Evolutionary conservation across 768 basidiomycete genomes (phyloP).

Genomic region (Naganishia onofrii): DNA sequence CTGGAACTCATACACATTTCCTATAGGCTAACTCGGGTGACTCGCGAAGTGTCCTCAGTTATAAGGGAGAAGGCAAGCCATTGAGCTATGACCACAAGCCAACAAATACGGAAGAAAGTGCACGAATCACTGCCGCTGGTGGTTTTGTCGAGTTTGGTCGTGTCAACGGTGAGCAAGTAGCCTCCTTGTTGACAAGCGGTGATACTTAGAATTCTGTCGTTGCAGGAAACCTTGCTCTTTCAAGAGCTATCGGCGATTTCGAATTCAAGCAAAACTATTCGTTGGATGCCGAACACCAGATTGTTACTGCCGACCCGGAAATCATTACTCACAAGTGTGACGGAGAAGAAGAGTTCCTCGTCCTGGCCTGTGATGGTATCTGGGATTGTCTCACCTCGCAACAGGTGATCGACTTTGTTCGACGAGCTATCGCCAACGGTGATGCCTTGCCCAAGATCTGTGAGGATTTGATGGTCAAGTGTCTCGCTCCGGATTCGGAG

Average conservation of each 20-base stretch:
- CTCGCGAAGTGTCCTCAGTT: conserved; percentile 80
- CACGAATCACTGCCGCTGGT: conserved; percentile 82
- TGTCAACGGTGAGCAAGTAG: conserved; percentile 71
- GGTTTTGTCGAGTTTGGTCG: conserved; percentile 95
- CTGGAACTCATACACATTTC: neutral
- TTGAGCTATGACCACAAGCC: conserved; percentile 97
- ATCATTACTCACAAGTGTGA: conserved; percentile 75
- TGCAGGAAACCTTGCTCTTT: conserved; percentile 88
- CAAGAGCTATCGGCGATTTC: conserved; percentile 93
- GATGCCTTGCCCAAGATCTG: conserved; percentile 77
- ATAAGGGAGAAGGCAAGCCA: conserved; percentile 80
- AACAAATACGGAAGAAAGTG: conserved; percentile 80
- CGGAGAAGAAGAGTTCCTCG: conserved; percentile 89
- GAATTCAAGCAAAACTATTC: conserved; percentile 94
- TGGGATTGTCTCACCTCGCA: conserved; percentile 97
- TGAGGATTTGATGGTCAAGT: conserved; percentile 85
- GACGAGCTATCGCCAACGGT: conserved; percentile 74
- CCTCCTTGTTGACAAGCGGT: conserved; percentile 33
- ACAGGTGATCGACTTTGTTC: conserved; percentile 82
- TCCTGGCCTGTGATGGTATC: conserved; percentile 99
- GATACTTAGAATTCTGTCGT: neutral
- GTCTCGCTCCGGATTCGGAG: conserved; percentile 87
- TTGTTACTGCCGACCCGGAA: conserved; percentile 93
- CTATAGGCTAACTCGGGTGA: conserved; percentile 93
- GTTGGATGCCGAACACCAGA: conserved; percentile 79